Conservation (phyloP, 495 filamentous ascomycete genomes). For the Hyaloscypha bicolor region DNA sequence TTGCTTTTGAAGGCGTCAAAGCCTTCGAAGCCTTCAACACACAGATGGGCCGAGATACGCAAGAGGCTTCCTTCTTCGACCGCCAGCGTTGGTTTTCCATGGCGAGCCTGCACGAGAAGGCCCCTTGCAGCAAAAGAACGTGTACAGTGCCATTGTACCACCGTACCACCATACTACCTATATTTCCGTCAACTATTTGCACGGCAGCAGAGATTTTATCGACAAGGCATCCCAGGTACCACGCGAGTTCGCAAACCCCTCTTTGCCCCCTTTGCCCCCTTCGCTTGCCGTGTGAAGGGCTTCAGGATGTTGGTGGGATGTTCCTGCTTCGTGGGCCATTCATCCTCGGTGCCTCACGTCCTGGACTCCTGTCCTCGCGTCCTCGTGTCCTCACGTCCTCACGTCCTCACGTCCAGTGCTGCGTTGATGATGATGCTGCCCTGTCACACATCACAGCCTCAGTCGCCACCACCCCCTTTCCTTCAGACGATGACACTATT, state of each 20-base stretch:
- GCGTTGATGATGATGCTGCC: conserved; percentile 5
- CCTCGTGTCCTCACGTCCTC: too few species aligned
- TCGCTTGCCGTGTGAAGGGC: conserved; percentile 4
- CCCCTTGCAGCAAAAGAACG: conserved; percentile 12
- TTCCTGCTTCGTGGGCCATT: conserved; percentile 7
- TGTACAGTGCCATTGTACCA: background rate
- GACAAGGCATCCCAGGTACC: conserved; percentile 21
- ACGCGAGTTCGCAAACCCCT: conserved; percentile 12
- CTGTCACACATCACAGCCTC: conserved; percentile 14
- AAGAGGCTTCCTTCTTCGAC: conserved; percentile 19
- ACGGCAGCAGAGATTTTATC: background rate
- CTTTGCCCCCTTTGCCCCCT: background rate
- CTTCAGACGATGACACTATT: background rate
- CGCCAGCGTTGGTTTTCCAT: background rate
- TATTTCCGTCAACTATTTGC: conserved; percentile 5
- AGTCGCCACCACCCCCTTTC: background rate
- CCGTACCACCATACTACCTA: background rate
- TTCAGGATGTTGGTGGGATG: conserved; percentile 7
- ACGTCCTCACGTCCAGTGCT: background rate
- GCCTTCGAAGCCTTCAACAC: background rate
- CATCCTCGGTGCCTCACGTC: background rate
- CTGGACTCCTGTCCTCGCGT: background rate
- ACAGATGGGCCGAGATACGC: background rate
- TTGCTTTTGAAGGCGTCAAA: background rate
- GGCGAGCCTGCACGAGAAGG: background rate